phyloP scores from a whole-genome alignment of 1,284 basidiomycete genomes.

The Sparassis latifolia region DNA sequence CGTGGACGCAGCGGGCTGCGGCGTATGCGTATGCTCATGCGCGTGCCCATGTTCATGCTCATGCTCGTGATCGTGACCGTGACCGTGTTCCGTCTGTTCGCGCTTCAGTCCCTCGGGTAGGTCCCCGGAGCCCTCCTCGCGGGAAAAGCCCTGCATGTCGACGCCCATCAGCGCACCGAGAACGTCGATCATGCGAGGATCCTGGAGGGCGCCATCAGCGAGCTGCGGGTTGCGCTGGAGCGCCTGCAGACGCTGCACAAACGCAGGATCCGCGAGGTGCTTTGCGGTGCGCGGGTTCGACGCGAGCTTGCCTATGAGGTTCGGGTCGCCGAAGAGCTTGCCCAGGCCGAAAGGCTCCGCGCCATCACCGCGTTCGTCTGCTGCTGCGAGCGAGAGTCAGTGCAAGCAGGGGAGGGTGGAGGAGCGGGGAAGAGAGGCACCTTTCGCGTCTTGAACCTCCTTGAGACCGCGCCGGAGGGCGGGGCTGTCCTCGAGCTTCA shows the following conservation, averaged over 20 bases:
- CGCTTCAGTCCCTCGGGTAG: conserved; percentile 53
- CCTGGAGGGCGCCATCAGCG: conserved; percentile 47
- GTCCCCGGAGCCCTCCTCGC: conserved; percentile 83
- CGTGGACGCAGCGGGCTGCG: conserved; percentile 36
- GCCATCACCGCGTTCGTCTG: conserved; percentile 35
- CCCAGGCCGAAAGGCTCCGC: conserved; percentile 53
- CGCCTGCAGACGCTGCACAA: conserved; percentile 65
- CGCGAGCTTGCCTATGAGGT: conserved; percentile 78
- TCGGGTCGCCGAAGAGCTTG: conserved; percentile 84
- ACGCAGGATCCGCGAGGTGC: conserved; percentile 78
- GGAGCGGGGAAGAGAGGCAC: conserved; percentile 31
- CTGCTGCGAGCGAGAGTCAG: conserved; percentile 24
- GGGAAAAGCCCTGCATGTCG: conserved; percentile 83
- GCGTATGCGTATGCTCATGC: conserved; percentile 34
- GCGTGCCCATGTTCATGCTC: conserved; percentile 13
- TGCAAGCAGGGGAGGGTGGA: background rate
- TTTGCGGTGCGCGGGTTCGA: conserved; percentile 82
- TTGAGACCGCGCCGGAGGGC: conserved; percentile 83
- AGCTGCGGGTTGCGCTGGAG: conserved; percentile 61
- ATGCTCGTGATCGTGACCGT: conserved; percentile 33
- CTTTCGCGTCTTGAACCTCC: conserved; percentile 78
- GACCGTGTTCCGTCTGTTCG: conserved; percentile 10
- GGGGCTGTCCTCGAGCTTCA: conserved; percentile 78
- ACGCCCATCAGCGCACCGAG: conserved; percentile 92
- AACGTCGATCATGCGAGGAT: conserved; percentile 92